A percentile compares a stretch with the other conserved stretches of the same genome.
phyloP scores from a whole-genome alignment of 768 basidiomycete species.

The Panus rudis region DNA sequence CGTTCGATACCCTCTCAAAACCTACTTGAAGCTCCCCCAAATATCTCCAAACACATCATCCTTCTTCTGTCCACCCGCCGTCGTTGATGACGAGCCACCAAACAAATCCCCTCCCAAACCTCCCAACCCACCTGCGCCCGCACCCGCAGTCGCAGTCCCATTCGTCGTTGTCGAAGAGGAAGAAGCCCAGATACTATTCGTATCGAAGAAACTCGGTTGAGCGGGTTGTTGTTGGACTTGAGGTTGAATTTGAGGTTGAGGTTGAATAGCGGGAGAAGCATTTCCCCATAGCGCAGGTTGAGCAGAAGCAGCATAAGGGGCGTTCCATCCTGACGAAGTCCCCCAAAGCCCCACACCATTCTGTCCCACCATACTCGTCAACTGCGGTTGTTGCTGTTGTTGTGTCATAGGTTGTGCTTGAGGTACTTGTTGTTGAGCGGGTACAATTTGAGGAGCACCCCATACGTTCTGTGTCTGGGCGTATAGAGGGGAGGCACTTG shows the following conservation, averaged over 20 bases:
- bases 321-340: slow-evolving; percentile 56
- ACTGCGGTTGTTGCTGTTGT: slow-evolving; percentile 26
- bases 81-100: slow-evolving; percentile 23
- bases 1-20: too few species aligned
- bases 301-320: slow-evolving; percentile 24
- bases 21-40: slow-evolving; percentile 78
- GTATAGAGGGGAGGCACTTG: slow-evolving; percentile 1
- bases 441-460: slow-evolving; percentile 16
- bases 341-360: slow-evolving; percentile 60
- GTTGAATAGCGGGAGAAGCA: slow-evolving; percentile 22
- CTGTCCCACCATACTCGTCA: slow-evolving; percentile 45
- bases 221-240: slow-evolving; percentile 25
- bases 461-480: slow-evolving; percentile 16
- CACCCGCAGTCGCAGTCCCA: slow-evolving; percentile 11
- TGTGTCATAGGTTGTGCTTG: slow-evolving; percentile 10
- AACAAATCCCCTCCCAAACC: slow-evolving; percentile 30
- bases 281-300: slow-evolving; percentile 31
- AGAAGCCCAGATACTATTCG: slow-evolving; percentile 59
- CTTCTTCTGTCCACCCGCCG: slow-evolving; percentile 42
- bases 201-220: slow-evolving; percentile 27
- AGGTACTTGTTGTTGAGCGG: slow-evolving; percentile 17
- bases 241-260: slow-evolving; percentile 8
- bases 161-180: slow-evolving; percentile 16
- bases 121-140: slow-evolving; percentile 26
- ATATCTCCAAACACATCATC: slow-evolving; percentile 80